Percentiles rank a stretch among this genome's conserved stretches.
Conservation (phyloP, 805 yeast species). For the Candida succiphila region DNA sequence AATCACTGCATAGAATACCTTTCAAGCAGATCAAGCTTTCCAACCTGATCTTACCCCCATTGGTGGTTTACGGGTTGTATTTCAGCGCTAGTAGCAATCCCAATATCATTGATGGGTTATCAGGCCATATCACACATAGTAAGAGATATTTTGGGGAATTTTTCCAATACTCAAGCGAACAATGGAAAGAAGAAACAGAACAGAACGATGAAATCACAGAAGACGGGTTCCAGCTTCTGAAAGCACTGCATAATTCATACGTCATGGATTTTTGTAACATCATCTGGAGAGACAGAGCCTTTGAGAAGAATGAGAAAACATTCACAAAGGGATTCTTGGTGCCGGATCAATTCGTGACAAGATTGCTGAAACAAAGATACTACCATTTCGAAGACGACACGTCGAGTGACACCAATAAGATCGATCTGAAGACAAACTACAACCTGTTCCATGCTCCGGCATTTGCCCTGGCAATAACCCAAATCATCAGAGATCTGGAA, state of each 20-base stretch:
- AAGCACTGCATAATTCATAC: conserved; percentile 34
- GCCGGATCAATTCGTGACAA: conserved; percentile 22
- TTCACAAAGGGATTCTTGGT: conserved; percentile 30
- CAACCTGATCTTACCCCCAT: conserved; percentile 28
- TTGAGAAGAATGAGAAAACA: conserved; percentile 24
- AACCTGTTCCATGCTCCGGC: conserved; percentile 43
- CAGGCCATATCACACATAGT: conserved; percentile 34
- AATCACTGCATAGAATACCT: conserved; percentile 12
- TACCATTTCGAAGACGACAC: conserved; percentile 8
- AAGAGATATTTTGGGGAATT: conserved; percentile 24
- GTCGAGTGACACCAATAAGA: neutral
- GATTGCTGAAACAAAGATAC: conserved; percentile 17
- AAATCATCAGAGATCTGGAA: conserved; percentile 35
- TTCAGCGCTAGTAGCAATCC: conserved; percentile 37
- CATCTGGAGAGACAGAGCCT: conserved; percentile 46
- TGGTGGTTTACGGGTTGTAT: conserved; percentile 26
- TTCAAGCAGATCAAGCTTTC: conserved; percentile 9
- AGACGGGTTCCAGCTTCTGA: conserved; percentile 5
- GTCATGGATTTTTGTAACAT: conserved; percentile 48
- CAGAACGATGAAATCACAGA: neutral
- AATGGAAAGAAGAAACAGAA: neutral
- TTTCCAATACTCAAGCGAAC: neutral
- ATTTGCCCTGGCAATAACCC: conserved; percentile 33
- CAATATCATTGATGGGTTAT: conserved; percentile 31
- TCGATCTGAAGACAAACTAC: conserved; percentile 14